These are phyloP conservation scores for Schizosaccharomyces versatilis DNA, from an alignment of 1,139 yeast species.

Conservation along the genomic window DNA sequence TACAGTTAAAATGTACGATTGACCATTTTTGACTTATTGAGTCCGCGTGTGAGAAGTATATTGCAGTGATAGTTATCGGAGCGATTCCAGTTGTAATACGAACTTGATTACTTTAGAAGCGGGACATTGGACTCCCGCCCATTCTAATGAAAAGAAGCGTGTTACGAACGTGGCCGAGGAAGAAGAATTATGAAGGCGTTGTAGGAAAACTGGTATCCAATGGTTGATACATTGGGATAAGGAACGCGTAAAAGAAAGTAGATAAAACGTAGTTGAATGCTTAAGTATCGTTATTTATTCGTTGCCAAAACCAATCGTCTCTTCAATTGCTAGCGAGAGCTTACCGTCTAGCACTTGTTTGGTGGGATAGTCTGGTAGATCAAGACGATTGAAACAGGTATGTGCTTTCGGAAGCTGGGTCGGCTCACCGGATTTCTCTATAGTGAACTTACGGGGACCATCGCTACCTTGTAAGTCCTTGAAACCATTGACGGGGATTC, in stretches of 20 bases:
- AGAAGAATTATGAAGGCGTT: background rate
- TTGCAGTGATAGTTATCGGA: too few relatives aligned
- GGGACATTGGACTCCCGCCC: too few relatives aligned
- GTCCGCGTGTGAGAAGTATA: too few relatives aligned
- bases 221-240: background rate
- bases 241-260: too few relatives aligned
- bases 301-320: constrained; percentile 90
- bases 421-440: constrained; percentile 89
- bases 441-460: constrained; percentile 95
- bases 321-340: constrained; percentile 71
- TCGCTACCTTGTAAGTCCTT: constrained; percentile 95
- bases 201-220: background rate
- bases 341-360: constrained; percentile 59
- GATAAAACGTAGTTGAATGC: too few relatives aligned
- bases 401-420: constrained; percentile 86
- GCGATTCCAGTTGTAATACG: too few relatives aligned
- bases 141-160: too few relatives aligned
- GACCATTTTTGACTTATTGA: too few relatives aligned
- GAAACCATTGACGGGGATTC: constrained; percentile 96
- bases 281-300: constrained; percentile 27
- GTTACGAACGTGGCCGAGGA: background rate
- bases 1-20: too few relatives aligned
- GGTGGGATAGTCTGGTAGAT: constrained; percentile 62
- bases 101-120: too few relatives aligned
- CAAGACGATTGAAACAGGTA: constrained; percentile 85